Percentiles rank a stretch among this genome's conserved stretches.
phyloP scores from a whole-genome alignment of 2,329 filamentous ascomycete species.

The Neoscytalidium dimidiatum region DNA sequence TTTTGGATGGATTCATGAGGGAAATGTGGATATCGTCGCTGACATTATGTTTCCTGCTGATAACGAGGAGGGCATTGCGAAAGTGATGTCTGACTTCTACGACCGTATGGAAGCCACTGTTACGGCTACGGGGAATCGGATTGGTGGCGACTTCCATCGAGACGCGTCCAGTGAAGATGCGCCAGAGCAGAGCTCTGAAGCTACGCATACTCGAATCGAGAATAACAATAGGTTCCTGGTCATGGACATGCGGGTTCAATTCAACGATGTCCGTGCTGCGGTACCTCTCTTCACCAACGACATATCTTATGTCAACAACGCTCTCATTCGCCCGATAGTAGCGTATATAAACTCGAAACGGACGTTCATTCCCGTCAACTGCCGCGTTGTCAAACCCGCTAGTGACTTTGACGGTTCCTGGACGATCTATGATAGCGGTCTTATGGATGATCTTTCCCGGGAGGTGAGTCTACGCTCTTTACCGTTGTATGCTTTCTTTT shows the following conservation, averaged over 20 bases:
- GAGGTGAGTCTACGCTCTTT: constrained; percentile 56
- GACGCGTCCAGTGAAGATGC: background rate
- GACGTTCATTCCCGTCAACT: constrained; percentile 94
- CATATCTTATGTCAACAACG: constrained; percentile 94
- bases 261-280: constrained; percentile 91
- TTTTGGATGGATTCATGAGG: constrained; percentile 97
- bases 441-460: constrained; percentile 90
- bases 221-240: constrained; percentile 79
- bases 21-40: constrained; percentile 93
- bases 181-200: constrained; percentile 6
- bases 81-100: constrained; percentile 96
- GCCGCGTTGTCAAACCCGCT: constrained; percentile 86
- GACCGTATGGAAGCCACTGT: constrained; percentile 94
- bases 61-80: constrained; percentile 82
- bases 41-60: constrained; percentile 94
- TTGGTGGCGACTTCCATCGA: constrained; percentile 33
- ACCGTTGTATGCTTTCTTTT: background rate
- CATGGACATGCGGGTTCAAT: constrained; percentile 91
- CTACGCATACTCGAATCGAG: constrained; percentile 21
- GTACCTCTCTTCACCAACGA: constrained; percentile 92
- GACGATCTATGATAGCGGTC: constrained; percentile 89
- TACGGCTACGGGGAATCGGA: constrained; percentile 69
- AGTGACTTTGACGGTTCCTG: constrained; percentile 93
- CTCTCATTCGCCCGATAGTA: constrained; percentile 91
- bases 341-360: constrained; percentile 96